Base-by-base conservation (phyloP, 1,139 yeast genomes). In the Saccharomycopsis hybrid region DNA sequence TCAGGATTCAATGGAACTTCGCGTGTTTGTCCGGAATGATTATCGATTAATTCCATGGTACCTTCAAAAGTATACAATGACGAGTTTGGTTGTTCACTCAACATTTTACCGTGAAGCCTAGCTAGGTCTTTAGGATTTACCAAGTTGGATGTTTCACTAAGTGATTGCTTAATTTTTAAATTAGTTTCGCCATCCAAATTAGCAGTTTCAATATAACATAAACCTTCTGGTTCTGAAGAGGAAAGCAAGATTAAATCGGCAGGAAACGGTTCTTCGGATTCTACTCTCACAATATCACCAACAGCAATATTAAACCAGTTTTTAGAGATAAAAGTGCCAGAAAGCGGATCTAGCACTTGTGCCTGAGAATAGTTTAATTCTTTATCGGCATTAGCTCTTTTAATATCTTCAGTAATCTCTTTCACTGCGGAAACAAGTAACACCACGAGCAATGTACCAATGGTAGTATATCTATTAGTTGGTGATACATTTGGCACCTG, bases 161-260 rank as follows among this genome's bases (percentile, higher is more conserved):
- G 75, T 1, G 96, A 81, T 64, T 94, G 97, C 62, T 94, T 94
- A 61, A 94, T 92, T 63, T 94, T 94, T 60, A 94, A 74, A 62
- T 94, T 94, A 0, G 99, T 94, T 65, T 94, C 99, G 54, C 99
- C 99, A 65, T 94, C 99, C 57, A 94, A 72, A 61, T 94, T 94
- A 1, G 98, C 96, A 1, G 99, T 94, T 67, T 94, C 99, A 53
- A 92, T 88, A 61, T 94, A 94, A 64, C 98, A 94, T 55, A 94
- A 72, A 4, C 98, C 99, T 67, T 92, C 97, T 0, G 99, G 98
- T 64, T 94, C 99, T 0, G 97, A 90, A 1, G 97, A 88, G 35
- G 95, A 82, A 43, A 94, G 63, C 27, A 94, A 67, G 11, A 92
- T 73, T 52, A 94, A 62, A 69, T 94, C 99, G 0, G 98, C 98